Conservation (phyloP, 495 filamentous ascomycete genomes). For the Penicillium paradoxum region DNA sequence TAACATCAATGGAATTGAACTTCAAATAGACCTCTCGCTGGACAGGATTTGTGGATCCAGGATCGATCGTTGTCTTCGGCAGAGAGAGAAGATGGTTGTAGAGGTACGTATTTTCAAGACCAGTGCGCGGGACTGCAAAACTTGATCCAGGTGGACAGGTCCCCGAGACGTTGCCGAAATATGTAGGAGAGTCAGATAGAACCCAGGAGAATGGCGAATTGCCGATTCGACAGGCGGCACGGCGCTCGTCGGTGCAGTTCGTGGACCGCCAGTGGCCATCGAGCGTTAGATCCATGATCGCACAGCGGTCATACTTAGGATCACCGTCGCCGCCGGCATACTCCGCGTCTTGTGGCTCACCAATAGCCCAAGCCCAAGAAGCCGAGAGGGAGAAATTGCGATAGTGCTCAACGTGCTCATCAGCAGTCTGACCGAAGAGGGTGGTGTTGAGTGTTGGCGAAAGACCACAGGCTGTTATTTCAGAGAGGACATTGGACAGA, state of each 20-base stretch:
- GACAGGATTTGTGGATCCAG: conserved; percentile 18
- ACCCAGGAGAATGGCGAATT: conserved; percentile 51
- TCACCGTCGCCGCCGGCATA: conserved; percentile 18
- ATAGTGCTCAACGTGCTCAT: conserved; percentile 42
- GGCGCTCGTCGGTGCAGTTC: conserved; percentile 48
- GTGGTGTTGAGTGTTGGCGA: conserved; percentile 53
- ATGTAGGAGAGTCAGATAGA: conserved; percentile 33
- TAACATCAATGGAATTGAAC: conserved; percentile 52
- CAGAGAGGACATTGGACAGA: conserved; percentile 30
- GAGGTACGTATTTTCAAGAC: conserved; percentile 58
- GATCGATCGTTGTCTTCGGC: conserved; percentile 21
- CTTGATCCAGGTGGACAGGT: conserved; percentile 35
- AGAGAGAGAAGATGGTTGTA: conserved; percentile 28
- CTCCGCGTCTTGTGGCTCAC: conserved; percentile 46
- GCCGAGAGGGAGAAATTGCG: conserved; percentile 44
- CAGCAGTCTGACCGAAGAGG: conserved; percentile 48
- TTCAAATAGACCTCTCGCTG: conserved; percentile 48
- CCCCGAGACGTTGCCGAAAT: conserved; percentile 34
- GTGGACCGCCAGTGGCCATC: conserved; percentile 51
- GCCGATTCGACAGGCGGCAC: conserved; percentile 50
- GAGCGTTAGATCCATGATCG: conserved; percentile 41
- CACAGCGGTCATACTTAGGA: conserved; percentile 43
- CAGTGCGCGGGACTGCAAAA: conserved; percentile 54
- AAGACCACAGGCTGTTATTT: conserved; percentile 53
- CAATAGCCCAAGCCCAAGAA: conserved; percentile 57